phyloP scores from a whole-genome alignment of 2,329 filamentous ascomycete genomes.

The Plectosphaerella cucumerina region DNA sequence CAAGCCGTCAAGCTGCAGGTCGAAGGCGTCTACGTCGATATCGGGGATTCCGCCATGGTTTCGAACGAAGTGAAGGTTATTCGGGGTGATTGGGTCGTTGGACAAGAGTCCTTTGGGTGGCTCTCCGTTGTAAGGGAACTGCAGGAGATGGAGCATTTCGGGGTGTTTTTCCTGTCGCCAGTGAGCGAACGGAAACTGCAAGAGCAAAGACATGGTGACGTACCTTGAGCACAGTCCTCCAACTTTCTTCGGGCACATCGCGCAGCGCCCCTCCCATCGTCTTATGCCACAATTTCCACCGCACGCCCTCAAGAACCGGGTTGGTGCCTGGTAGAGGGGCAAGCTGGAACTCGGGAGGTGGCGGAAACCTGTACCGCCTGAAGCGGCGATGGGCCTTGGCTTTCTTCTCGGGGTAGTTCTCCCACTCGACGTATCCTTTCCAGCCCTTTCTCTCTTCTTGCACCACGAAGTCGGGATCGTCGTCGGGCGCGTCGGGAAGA shows the following conservation, averaged over 20 bases:
- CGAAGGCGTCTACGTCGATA: constrained; percentile 55
- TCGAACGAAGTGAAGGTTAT: constrained; percentile 57
- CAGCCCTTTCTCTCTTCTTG: constrained; percentile 24
- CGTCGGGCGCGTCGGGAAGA: constrained; percentile 32
- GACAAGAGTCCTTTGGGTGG: too few relatives aligned
- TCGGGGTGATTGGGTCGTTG: constrained; percentile 61
- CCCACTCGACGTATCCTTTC: constrained; percentile 56
- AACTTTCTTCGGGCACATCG: too few relatives aligned
- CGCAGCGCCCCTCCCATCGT: too few relatives aligned
- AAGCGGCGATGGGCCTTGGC: constrained; percentile 50
- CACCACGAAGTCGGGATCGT: constrained; percentile 25
- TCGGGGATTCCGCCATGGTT: constrained; percentile 70
- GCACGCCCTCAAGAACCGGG: constrained; percentile 50
- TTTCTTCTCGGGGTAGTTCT: constrained; percentile 66
- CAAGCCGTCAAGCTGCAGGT: constrained; percentile 55
- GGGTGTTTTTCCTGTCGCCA: constrained; percentile 54
- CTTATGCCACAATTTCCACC: too few relatives aligned
- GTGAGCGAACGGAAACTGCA: constrained; percentile 49
- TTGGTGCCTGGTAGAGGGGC: constrained; percentile 51
- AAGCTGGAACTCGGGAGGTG: constrained; percentile 52
- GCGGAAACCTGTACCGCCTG: constrained; percentile 8
- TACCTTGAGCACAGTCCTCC: too few relatives aligned
- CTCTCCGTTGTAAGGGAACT: constrained; percentile 63
- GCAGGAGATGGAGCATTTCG: constrained; percentile 58
- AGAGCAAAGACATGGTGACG: constrained; percentile 50